Base-by-base conservation (phyloP, 495 filamentous ascomycete species). In the Penicillium pulvis region DNA sequence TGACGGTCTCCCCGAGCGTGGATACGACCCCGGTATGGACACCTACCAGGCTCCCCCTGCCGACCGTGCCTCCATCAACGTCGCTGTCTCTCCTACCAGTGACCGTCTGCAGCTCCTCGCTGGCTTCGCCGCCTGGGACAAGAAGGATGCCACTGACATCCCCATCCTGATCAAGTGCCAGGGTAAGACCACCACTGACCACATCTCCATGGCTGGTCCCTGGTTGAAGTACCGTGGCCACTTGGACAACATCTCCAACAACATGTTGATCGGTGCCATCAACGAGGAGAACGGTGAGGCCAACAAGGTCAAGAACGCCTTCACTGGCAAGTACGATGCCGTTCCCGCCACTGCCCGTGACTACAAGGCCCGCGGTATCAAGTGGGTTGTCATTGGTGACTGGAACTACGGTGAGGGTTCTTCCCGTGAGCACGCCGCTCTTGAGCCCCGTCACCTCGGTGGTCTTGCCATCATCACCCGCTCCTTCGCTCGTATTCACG, bases 171-270 rank as follows among this genome's bases (percentile, higher is more conserved):
- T 98, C 85, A 98, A 98, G 87, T 84, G 88, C 60, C 78, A 96
- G 80, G 94, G 94, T 74, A 98, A 98, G 88, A 98, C 95, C 60
- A 98, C 94, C 57, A 98, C 94, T 63, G 94, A 98, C 69, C 95
- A 98, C 83, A 98, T 98, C 79, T 98, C 95, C 58, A 98, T 83
- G 82, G 94, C 94, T 70, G 94, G 94, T 62, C 94, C 94, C 47
- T 98, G 94, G 94, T 85, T 98, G 77, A 98, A 98, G 84, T 98
- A 98, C 86, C 92, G 95, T 85, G 94, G 94, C 49, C 94, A 98
- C 75, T 84, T 98, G 72, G 95, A 98, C 84, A 98, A 98, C 85
- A 98, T 98, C 83, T 98, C 95, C 70, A 98, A 98, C 87, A 98
- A 98, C 86, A 97, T 98, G 93, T 79, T 98, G 76, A 98, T 98